Evolutionary conservation across 306 rosid genomes (phyloP), one percentile per base, ranked within the genome.

Genomic region (Sechiopsis laciniata): DNA sequence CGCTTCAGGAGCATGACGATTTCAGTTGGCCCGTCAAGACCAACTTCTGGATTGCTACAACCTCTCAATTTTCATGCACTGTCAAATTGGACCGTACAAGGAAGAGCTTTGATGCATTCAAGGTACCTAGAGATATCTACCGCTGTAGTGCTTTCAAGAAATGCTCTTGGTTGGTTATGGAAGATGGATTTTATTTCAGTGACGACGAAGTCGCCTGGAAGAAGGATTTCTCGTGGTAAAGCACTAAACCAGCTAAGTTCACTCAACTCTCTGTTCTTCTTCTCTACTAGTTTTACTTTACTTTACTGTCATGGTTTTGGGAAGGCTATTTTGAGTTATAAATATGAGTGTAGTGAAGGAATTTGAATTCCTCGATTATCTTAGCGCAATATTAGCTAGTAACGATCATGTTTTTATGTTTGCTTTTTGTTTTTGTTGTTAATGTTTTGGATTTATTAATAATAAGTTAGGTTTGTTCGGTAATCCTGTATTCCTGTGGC

Each of bases 141-240:
- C 83, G 98, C 3, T 92, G 98, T 53, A 81, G 87, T 1, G 78
- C 75, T 20, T 46, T 77, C 2, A 85, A 85, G 78, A 82, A 76
- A 60, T 93, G 97, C 10, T 83, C 82, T 29, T 90, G 97, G 97
- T 59, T 80, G 83, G 97, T 90, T 13, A 84, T 81, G 21, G 86
- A 90, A 72, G 73, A 87, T 75, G 98, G 98, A 0, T 93, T 93
- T 50, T 93, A 79, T 76, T 93, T 90, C 83, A 93, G 98, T 72
- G 85, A 79, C 37, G 98, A 90, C 59, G 89, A 84, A 68, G 84
- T 93, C 0, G 84, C 81, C 50, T 93, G 98, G 98, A 84, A 68
- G 72, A 93, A 83, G 69, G 90, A 88, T 54, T 93, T 93, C 58
- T 74, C 84, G 37, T 93, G 98, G 98, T 84, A 72, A 70, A 70